These are phyloP conservation scores for Phoma herbarum DNA, from an alignment of 2,329 filamentous ascomycete species.

Conservation along the genomic window DNA sequence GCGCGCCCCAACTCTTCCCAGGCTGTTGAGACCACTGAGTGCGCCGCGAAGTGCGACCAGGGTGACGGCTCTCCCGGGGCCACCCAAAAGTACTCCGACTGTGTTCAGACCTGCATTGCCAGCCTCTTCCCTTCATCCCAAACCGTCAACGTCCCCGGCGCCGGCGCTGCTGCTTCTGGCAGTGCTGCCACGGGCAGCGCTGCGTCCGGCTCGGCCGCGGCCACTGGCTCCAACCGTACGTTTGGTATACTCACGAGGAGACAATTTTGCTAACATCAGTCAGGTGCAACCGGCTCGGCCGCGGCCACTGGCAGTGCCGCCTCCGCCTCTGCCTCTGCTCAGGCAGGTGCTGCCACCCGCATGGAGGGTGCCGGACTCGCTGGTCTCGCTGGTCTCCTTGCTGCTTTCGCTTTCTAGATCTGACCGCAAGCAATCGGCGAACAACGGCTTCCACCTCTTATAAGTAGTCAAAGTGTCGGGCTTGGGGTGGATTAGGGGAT, in stretches of 20 bases:
- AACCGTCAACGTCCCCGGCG: slow-evolving; percentile 36
- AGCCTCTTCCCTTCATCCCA: slow-evolving; percentile 58
- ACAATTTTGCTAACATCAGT: background rate
- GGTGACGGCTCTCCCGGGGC: slow-evolving; percentile 59
- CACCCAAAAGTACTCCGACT: slow-evolving; percentile 57
- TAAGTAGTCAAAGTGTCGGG: slow-evolving; percentile 10
- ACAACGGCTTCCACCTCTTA: background rate
- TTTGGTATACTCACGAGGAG: background rate
- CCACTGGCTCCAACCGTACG: slow-evolving; percentile 31
- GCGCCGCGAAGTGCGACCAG: slow-evolving; percentile 62
- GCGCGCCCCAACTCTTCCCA: slow-evolving; percentile 62
- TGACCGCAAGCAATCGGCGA: background rate
- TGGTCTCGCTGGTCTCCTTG: slow-evolving; percentile 50
- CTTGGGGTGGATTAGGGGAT: slow-evolving; percentile 18
- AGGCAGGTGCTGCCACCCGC: slow-evolving; percentile 44
- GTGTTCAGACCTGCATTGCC: slow-evolving; percentile 60
- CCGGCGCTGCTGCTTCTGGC: slow-evolving; percentile 15
- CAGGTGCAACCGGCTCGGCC: slow-evolving; percentile 18
- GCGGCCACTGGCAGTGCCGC: slow-evolving; percentile 33
- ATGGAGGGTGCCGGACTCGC: slow-evolving; percentile 36
- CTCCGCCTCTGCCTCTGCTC: slow-evolving; percentile 23
- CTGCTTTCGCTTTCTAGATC: slow-evolving; percentile 50
- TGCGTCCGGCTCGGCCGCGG: slow-evolving; percentile 17
- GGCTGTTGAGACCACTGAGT: slow-evolving; percentile 61
- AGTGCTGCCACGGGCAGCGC: slow-evolving; percentile 24